phyloP scores from a whole-genome alignment of 2,329 filamentous ascomycete genomes.

The Alternaria incomplexa region DNA sequence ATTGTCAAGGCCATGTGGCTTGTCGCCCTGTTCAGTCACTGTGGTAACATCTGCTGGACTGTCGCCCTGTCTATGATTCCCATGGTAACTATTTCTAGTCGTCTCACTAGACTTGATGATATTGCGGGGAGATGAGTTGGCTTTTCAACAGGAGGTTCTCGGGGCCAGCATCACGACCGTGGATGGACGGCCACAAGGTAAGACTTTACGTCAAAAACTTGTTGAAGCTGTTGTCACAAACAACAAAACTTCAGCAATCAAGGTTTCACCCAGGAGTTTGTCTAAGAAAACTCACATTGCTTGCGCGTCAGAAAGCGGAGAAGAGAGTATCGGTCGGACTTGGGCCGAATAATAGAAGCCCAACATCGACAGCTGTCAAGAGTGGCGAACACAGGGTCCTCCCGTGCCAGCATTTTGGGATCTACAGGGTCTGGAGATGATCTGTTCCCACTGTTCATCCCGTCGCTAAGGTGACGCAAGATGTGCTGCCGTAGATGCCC shows the following conservation, averaged over 20 bases:
- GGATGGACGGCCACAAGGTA: neutral
- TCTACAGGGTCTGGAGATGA: slow-evolving; percentile 9
- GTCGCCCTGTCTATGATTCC: neutral
- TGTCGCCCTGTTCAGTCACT: slow-evolving; percentile 2
- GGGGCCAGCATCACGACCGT: neutral
- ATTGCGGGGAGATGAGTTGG: neutral
- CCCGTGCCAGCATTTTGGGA: neutral
- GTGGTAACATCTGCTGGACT: slow-evolving; percentile 4
- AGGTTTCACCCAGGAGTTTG: neutral
- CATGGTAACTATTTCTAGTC: neutral
- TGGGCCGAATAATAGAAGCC: neutral
- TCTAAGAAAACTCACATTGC: neutral
- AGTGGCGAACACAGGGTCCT: neutral
- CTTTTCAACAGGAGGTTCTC: neutral
- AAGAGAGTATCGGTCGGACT: neutral
- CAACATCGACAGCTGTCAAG: neutral
- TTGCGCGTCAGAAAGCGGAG: neutral
- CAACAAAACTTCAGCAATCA: neutral
- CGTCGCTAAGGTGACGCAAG: slow-evolving; percentile 4
- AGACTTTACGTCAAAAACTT: neutral
- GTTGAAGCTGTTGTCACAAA: neutral
- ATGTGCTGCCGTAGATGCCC: slow-evolving; percentile 8
- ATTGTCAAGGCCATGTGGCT: neutral
- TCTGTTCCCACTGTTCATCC: slow-evolving; percentile 1
- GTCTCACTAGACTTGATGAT: slow-evolving; percentile 2